Base-by-base conservation (phyloP, 2,329 filamentous ascomycete species). In the Stenocarpella maydis region DNA sequence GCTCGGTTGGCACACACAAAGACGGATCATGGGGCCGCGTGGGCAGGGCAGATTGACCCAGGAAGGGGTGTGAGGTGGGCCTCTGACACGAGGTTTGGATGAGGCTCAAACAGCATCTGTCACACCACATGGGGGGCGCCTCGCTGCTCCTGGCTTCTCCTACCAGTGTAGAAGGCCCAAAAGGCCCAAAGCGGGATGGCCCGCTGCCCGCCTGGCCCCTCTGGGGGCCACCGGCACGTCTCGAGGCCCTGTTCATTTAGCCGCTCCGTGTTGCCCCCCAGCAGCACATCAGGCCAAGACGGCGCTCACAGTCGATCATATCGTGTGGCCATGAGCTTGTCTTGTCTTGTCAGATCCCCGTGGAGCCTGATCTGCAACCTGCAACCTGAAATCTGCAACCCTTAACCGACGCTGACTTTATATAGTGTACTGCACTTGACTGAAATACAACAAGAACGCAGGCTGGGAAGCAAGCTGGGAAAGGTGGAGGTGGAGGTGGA, bases 51-150 rank as follows among this genome's bases (percentile, higher is more conserved):
- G 31, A 31, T 45, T n/a, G n/a, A 34, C 4, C 58, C 41, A 47
- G 58, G 37, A 58, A 49, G 39, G 64, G 64, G 64, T 45, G 39
- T n/a, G n/a, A n/a, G n/a, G n/a, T n/a, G n/a, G n/a, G 17, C 17
- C 24, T 55, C 43, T 61, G 67, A 66, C 61, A 67, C 67, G 67
- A 64, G 67, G 24, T 67, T 45, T 55, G 69, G 64, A 69, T 53
- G 70, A 71, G 67, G 63, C 67, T 71, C 70, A 71, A 71, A 69
- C 70, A 64, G 19, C 58, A 63, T 63, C 43, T 63, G 58, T 63
- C 58, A 63, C 58, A 63, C 58, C 19, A 37, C 4, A 26, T 39
- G 55, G 39, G 39, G 55, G 39, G 55, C 15, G 31, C 55, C 24
- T 34, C 3, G 4, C 43, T 41, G 41, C 58, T n/a, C 34, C 10